Base-by-base conservation (phyloP, 495 filamentous ascomycete genomes). In the Podospora conica region DNA sequence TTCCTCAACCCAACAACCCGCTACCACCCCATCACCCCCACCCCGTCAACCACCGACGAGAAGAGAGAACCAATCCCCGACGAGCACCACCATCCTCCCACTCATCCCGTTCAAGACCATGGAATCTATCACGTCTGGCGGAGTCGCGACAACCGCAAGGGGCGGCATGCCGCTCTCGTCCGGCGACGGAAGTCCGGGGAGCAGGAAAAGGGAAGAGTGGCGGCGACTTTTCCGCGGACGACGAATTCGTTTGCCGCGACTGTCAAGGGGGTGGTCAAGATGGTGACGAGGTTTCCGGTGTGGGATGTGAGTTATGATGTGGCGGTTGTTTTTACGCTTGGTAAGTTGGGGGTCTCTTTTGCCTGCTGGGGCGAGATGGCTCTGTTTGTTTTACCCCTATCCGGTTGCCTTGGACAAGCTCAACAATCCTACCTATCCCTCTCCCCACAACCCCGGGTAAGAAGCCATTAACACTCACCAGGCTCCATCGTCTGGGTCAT, bases 291-390 rank as follows among this genome's bases (percentile, higher is more conserved):
- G 31, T 88, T 73, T 65, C 88, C 89, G 0, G 78, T 88, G 65
- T 90, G 86, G 86, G 89, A 92, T 68, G 77, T 92, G 2, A 89
- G 85, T 4, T 91, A 83, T 65, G 81, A 87, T 20, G 88, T 91
- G 24, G 88, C 89, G 9, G 68, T 80, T 3, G 77, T 85, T 0
- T 91, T 91, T 76, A 89, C 87, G 0, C 67, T 86, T 3, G 90
- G 87, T 24, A 63, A 8, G 40, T 48, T 6, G 25, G 25, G 25
- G 2, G 2, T 9, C 40, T 48, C 6, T 48, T 31, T 29, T 8
- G 8, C 31, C 0, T n/a, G n/a, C n/a, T n/a, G n/a, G n/a, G n/a
- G n/a, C n/a, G n/a, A n/a, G n/a, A n/a, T 18, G 6, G 28, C 33
- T 40, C 33, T 40, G 31, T 40, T 6, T 9, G 64, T 40, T 27